Evolutionary conservation across 495 filamentous ascomycete genomes (phyloP), one percentile per base, ranked within the genome.

Genomic region (Amorphotheca resinae): DNA sequence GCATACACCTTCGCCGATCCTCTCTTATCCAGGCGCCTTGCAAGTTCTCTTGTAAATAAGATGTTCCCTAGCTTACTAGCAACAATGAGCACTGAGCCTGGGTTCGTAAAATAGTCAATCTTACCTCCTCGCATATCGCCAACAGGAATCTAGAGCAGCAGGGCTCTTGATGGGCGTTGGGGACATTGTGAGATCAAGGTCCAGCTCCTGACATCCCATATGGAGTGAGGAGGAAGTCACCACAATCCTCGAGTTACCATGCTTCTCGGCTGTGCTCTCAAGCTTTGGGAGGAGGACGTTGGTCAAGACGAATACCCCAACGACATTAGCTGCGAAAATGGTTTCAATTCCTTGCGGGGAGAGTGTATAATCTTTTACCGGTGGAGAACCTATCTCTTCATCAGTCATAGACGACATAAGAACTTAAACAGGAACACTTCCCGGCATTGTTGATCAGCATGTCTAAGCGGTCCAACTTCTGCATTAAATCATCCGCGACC

Each of bases 401-500:
- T 14, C 11, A 14, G 14, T 15, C 5, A 34, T 7, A 34, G 5
- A 34, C 14, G 4, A 15, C 32, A 34, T 14, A 34, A 17, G 7
- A 14, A 34, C 7, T 34, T 4, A 34, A 28, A 11, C 5, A 28
- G 5, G 20, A 12, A 15, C 18, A 38, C 14, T 8, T 38, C 22
- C 37, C 37, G 59, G 42, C n/a, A 66, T 55, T 9, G 66, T 39
- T 39, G 15, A 39, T 15, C 3, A 39, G 15, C 4, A 39, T 28
- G 22, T 39, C 37, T 2, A 39, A 15, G 14, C 37, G 22, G 21
- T 39, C 37, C 20, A 39, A 14, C 15, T 15, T 17, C 7, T 21
- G 9, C 37, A 39, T 15, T 12, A 39, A 28, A 5, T 23, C 7
- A 26, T 39, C 37, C n/a, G 16, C 37, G 7, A 39, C 20, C 25